A percentile compares a stretch with the other conserved stretches of the same genome.
phyloP scores from a whole-genome alignment of 306 rosid genomes.

The Spatholobus suberectus region DNA sequence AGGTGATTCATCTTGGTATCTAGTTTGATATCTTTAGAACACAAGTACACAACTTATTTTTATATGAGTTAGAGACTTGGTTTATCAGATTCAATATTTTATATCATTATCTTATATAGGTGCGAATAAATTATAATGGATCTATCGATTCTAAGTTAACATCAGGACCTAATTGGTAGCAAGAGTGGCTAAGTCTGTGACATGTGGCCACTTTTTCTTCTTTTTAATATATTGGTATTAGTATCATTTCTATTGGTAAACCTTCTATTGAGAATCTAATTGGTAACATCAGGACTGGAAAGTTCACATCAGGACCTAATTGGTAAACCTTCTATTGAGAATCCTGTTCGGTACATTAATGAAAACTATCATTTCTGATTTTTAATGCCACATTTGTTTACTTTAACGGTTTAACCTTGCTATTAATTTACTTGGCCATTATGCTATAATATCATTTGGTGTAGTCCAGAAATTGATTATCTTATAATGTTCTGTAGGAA shows the following conservation, averaged over 20 bases:
- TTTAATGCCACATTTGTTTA: constrained; percentile 3
- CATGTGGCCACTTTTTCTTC: background rate
- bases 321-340: background rate
- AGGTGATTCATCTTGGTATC: constrained; percentile 57
- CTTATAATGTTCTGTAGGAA: constrained; percentile 63
- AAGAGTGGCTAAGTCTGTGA: constrained; percentile 20
- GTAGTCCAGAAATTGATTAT: constrained; percentile 35
- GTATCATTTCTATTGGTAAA: constrained; percentile 3
- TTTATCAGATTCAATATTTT: constrained; percentile 20
- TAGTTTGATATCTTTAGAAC: constrained; percentile 22
- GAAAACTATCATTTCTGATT: constrained; percentile 27
- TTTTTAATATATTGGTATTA: background rate
- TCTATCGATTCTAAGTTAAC: constrained; percentile 4
- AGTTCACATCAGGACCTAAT: too few species aligned
- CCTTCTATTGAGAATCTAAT: constrained; percentile 8
- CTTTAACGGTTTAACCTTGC: constrained; percentile 28
- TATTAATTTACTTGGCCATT: constrained; percentile 30
- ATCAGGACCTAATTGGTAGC: constrained; percentile 23
- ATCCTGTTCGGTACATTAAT: background rate
- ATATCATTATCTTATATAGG: background rate
- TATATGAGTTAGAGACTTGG: constrained; percentile 17
- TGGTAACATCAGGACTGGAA: too few species aligned
- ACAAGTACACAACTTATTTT: background rate
- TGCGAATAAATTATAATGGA: constrained; percentile 15
- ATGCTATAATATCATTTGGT: constrained; percentile 26